A percentile compares a stretch with the other conserved stretches of the same genome.
Evolutionary conservation across 805 yeast species (phyloP).

Genomic region (Torulaspora quercuum): DNA sequence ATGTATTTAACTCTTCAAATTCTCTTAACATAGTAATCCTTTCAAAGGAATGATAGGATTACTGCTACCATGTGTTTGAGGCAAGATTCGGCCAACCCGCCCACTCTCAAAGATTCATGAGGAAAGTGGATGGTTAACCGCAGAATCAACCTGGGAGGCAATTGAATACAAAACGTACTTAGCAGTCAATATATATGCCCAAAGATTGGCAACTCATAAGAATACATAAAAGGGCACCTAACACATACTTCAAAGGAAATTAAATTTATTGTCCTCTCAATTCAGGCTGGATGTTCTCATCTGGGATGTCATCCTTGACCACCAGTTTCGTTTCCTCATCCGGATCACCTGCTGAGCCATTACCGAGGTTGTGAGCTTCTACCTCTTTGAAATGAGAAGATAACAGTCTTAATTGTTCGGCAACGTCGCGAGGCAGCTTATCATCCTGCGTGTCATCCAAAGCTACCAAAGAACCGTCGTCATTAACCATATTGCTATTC

Average conservation of each 20-base stretch:
- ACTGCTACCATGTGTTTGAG: too few species aligned
- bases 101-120: too few species aligned
- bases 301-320: slow-evolving; percentile 27
- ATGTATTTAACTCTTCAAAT: too few species aligned
- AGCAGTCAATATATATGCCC: too few species aligned
- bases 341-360: slow-evolving; percentile 14
- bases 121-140: too few species aligned
- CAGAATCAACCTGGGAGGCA: too few species aligned
- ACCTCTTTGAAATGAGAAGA: slow-evolving; percentile 38
- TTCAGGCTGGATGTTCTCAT: slow-evolving; percentile 39
- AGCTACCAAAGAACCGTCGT: slow-evolving; percentile 24
- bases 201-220: slow-evolving; percentile 2
- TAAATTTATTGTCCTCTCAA: slow-evolving; percentile 31
- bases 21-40: too few species aligned
- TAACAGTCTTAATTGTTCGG: slow-evolving; percentile 35
- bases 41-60: too few species aligned
- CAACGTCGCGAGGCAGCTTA: slow-evolving; percentile 36
- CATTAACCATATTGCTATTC: slow-evolving; percentile 15
- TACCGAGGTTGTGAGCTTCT: slow-evolving; percentile 20
- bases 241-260: too few species aligned
- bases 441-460: slow-evolving; percentile 34
- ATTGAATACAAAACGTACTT: too few species aligned
- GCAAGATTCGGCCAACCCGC: too few species aligned
- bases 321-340: slow-evolving; percentile 19
- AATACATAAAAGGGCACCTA: slow-evolving; percentile 10